Percentiles rank a stretch among this genome's conserved stretches.
phyloP scores from a whole-genome alignment of 768 basidiomycete genomes.

The Neoboletus brunneissimus region DNA sequence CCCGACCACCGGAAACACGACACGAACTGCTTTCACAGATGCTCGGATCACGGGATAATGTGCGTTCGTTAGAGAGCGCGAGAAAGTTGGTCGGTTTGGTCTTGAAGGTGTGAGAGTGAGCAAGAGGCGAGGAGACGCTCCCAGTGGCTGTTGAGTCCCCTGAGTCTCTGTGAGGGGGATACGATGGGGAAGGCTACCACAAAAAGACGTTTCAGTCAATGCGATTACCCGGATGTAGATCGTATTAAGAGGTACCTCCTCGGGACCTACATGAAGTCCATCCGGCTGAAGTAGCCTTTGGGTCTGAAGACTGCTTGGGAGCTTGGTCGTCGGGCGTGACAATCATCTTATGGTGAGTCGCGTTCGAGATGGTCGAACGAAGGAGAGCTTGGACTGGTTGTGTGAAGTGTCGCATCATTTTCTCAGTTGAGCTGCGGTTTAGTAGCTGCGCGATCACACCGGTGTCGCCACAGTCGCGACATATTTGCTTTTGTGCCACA shows the following conservation, averaged over 20 bases:
- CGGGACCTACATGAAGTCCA: neutral
- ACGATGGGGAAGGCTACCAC: slow-evolving; percentile 26
- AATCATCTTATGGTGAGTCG: slow-evolving; percentile 1
- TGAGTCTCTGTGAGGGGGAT: slow-evolving; percentile 2
- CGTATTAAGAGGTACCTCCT: slow-evolving; percentile 7
- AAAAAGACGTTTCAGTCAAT: neutral
- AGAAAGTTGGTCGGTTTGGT: slow-evolving; percentile 30
- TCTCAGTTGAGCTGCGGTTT: neutral
- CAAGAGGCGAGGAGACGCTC: neutral
- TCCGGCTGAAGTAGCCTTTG: neutral
- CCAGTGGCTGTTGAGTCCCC: neutral
- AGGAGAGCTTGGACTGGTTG: neutral
- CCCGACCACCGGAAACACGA: too few relatives aligned
- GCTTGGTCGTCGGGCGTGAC: neutral
- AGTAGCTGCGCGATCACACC: neutral
- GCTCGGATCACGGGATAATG: too few relatives aligned
- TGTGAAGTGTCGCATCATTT: neutral
- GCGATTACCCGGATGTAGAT: neutral
- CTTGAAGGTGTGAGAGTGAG: slow-evolving; percentile 15
- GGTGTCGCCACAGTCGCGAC: too few relatives aligned
- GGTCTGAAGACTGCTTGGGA: neutral
- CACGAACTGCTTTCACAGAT: too few relatives aligned
- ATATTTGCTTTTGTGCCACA: too few relatives aligned
- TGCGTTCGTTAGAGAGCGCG: slow-evolving; percentile 3
- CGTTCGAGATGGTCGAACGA: neutral